Evolutionary conservation across 495 filamentous ascomycete genomes (phyloP), one percentile per base, ranked within the genome.

Genomic region (Annulohypoxylon moriforme): DNA sequence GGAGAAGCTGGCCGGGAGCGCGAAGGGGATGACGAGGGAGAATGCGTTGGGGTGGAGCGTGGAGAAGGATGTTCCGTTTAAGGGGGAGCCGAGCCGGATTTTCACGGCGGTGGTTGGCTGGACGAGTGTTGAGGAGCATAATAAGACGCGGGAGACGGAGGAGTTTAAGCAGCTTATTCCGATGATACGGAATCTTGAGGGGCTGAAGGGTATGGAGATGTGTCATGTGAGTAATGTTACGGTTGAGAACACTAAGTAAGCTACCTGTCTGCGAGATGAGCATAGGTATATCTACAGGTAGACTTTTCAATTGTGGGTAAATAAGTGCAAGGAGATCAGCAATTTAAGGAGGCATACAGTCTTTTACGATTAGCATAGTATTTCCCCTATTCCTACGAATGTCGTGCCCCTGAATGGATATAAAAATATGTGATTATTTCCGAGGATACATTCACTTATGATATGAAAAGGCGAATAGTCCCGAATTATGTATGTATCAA

Each of bases 101-200:
- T 74, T 79, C 44, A 67, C 87, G 0, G 63, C 84, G 31, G 77
- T 65, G 14, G 42, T 86, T 27, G 89, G 87, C 2, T 91, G 88
- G 88, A 79, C 83, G 20, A 86, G 80, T 66, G 76, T 85, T 9
- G 86, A 89, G 36, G 79, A 77, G 62, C 87, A 89, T 75, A 73
- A 77, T 77, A 64, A 75, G 64, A 84, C 80, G 24, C 81, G 83
- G 58, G 79, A 82, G 60, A 83, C 81, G 13, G 71, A 83, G 57
- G 78, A 73, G 18, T 90, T 89, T 69, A 66, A 59, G 9, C 72
- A 76, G 52, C 27, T 38, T 2, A 11, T 75, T 4, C 31, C 52
- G 9, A 8, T 46, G 55, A 2, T 74, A 25, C 4, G 16, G 36
- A n/a, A 22, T 1, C 8, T 71, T 1, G 56, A 65, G 47, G 64